A percentile compares a stretch with the other conserved stretches of the same genome.
Evolutionary conservation across 1,139 yeast species (phyloP).

Genomic region (Yamadazyma jaroonii): DNA sequence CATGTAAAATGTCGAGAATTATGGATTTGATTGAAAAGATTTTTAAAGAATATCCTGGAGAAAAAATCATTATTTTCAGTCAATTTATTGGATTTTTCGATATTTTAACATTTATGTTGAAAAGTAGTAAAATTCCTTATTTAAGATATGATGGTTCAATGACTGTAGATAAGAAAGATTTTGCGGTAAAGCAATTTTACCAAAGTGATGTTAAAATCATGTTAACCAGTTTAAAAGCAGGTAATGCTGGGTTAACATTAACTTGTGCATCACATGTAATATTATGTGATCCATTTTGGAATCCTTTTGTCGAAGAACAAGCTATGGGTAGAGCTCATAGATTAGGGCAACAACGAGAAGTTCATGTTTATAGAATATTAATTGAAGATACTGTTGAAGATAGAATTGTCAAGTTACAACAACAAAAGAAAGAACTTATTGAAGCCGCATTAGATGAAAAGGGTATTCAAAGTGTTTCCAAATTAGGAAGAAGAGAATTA

Average conservation of each 20-base stretch:
- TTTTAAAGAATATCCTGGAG: slow-evolving; percentile 41
- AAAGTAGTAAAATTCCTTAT: slow-evolving; percentile 43
- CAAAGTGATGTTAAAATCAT: slow-evolving; percentile 49
- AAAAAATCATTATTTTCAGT: slow-evolving; percentile 75
- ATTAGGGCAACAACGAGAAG: slow-evolving; percentile 81
- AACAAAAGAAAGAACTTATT: slow-evolving; percentile 69
- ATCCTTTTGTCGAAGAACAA: slow-evolving; percentile 93
- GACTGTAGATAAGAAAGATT: slow-evolving; percentile 64
- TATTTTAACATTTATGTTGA: slow-evolving; percentile 57
- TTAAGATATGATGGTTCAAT: slow-evolving; percentile 81
- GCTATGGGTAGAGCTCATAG: slow-evolving; percentile 95
- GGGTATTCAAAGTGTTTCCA: slow-evolving; percentile 62
- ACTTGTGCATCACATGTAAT: slow-evolving; percentile 93
- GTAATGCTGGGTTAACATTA: slow-evolving; percentile 87
- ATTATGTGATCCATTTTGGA: slow-evolving; percentile 94
- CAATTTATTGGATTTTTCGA: slow-evolving; percentile 83
- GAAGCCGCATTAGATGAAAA: slow-evolving; percentile 75
- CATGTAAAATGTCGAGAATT: slow-evolving; percentile 56
- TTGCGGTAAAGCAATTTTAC: slow-evolving; percentile 61
- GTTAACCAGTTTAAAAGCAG: slow-evolving; percentile 80
- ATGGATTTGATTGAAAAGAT: slow-evolving; percentile 46
- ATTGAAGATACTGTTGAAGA: slow-evolving; percentile 76
- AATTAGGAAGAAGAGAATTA: slow-evolving; percentile 67
- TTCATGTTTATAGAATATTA: slow-evolving; percentile 68
- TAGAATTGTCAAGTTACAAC: slow-evolving; percentile 75